Evolutionary conservation across 2,329 filamentous ascomycete species (phyloP).

Genomic region (Colletotrichum cereale): DNA sequence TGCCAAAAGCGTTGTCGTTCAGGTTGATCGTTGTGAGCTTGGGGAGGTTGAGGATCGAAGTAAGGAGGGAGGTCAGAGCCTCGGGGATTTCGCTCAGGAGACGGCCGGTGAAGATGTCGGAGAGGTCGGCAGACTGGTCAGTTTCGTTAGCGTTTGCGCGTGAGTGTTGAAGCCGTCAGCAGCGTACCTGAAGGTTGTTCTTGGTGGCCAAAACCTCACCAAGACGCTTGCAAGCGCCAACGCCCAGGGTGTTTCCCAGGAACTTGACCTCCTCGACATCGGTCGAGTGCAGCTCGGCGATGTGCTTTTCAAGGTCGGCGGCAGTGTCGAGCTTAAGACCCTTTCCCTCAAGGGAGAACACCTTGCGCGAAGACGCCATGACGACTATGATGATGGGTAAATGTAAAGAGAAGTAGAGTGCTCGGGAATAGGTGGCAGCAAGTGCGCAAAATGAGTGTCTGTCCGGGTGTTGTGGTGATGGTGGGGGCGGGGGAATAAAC

Average conservation of each 20-base stretch:
- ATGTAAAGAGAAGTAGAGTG: conserved; percentile 2
- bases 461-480: conserved; percentile 31
- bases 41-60: conserved; percentile 85
- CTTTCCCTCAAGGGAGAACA: conserved; percentile 93
- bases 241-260: conserved; percentile 91
- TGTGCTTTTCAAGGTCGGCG: conserved; percentile 86
- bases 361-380: conserved; percentile 57
- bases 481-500: conserved; percentile 39
- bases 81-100: conserved; percentile 94
- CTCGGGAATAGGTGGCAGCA: conserved; percentile 21
- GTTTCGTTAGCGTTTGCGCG: conserved; percentile 12
- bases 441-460: conserved; percentile 38
- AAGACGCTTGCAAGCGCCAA: conserved; percentile 87
- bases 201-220: conserved; percentile 88
- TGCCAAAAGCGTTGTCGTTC: conserved; percentile 97
- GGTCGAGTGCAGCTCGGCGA: conserved; percentile 79
- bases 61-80: conserved; percentile 87
- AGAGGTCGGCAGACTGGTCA: conserved; percentile 81
- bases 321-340: conserved; percentile 92
- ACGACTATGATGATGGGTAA: conserved; percentile 18
- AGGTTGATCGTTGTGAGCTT: conserved; percentile 93
- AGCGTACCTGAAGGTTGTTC: conserved; percentile 79
- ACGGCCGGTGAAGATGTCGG: conserved; percentile 97
- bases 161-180: neutral
- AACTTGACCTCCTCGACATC: conserved; percentile 89